Conservation (phyloP, 371 early-diverging fungal genomes). For the Neoconidiobolus thromboides region DNA sequence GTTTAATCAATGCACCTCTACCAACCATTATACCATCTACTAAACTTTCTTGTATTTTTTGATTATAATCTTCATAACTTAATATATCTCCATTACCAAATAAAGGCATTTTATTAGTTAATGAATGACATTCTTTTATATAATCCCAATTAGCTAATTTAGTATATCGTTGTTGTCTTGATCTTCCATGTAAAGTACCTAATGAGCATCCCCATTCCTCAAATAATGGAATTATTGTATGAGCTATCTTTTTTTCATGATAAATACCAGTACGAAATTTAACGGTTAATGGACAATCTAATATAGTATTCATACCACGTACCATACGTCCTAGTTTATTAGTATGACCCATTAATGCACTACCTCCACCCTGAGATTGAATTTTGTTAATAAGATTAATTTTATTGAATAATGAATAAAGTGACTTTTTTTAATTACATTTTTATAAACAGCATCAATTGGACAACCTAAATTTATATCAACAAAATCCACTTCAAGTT, state of each 20-base stretch:
- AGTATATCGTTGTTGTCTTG: conserved; percentile 83
- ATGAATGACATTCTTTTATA: conserved; percentile 33
- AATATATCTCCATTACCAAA: conserved; percentile 85
- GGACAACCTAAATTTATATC: conserved; percentile 95
- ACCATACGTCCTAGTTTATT: conserved; percentile 57
- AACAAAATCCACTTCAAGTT: conserved; percentile 71
- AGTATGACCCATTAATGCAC: conserved; percentile 48
- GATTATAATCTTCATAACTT: conserved; percentile 67
- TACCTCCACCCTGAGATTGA: conserved; percentile 53
- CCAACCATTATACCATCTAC: conserved; percentile 88
- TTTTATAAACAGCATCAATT: conserved; percentile 64
- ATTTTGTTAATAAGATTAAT: background rate
- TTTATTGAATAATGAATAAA: background rate
- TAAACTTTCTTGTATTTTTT: conserved; percentile 28
- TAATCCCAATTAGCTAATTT: conserved; percentile 84
- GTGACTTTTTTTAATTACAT: conserved; percentile 12
- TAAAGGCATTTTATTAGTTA: conserved; percentile 25
- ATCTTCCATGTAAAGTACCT: conserved; percentile 71
- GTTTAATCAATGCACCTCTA: conserved; percentile 57
- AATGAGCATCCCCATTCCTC: conserved; percentile 36
- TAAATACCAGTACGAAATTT: conserved; percentile 77
- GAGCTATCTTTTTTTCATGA: conserved; percentile 40
- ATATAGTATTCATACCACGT: conserved; percentile 39
- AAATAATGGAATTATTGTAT: conserved; percentile 48
- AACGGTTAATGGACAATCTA: conserved; percentile 69